Evolutionary conservation across 2,329 filamentous ascomycete genomes (phyloP).

Genomic region (Blastomyces percursus): DNA sequence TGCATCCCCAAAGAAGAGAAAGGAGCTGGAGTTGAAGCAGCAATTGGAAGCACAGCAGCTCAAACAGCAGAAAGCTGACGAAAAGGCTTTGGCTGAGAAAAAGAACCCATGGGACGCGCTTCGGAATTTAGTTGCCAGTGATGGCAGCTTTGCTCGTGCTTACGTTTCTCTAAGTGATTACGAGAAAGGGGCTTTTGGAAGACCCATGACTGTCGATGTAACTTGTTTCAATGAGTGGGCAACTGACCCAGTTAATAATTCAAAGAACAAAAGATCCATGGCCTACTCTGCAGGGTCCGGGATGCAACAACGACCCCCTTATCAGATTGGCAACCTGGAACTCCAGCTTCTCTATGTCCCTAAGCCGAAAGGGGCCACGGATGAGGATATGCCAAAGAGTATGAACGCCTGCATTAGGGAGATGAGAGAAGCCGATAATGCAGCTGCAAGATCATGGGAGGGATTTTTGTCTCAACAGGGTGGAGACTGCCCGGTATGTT

Average conservation of each 20-base stretch:
- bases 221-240: conserved; percentile 99
- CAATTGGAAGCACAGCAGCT: conserved; percentile 70
- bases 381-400: conserved; percentile 98
- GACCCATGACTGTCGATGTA: conserved; percentile 77
- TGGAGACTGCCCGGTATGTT: conserved; percentile 87
- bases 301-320: conserved; percentile 66
- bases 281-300: conserved; percentile 46
- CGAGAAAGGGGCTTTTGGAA: conserved; percentile 75
- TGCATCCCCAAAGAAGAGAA: conserved; percentile 90
- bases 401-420: conserved; percentile 95
- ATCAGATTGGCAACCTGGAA: conserved; percentile 89
- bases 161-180: conserved; percentile 93
- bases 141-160: conserved; percentile 87
- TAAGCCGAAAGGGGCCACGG: conserved; percentile 70
- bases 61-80: conserved; percentile 53
- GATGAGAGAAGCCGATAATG: conserved; percentile 78
- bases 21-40: conserved; percentile 77
- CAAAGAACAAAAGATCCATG: conserved; percentile 83
- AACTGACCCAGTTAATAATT: conserved; percentile 70
- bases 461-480: conserved; percentile 91
- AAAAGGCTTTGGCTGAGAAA: conserved; percentile 47
- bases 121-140: conserved; percentile 73
- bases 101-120: conserved; percentile 64
- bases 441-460: conserved; percentile 68
- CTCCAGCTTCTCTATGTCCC: conserved; percentile 91